Conservation (phyloP, 1,284 basidiomycete species). For the Ustilago bromivora region DNA sequence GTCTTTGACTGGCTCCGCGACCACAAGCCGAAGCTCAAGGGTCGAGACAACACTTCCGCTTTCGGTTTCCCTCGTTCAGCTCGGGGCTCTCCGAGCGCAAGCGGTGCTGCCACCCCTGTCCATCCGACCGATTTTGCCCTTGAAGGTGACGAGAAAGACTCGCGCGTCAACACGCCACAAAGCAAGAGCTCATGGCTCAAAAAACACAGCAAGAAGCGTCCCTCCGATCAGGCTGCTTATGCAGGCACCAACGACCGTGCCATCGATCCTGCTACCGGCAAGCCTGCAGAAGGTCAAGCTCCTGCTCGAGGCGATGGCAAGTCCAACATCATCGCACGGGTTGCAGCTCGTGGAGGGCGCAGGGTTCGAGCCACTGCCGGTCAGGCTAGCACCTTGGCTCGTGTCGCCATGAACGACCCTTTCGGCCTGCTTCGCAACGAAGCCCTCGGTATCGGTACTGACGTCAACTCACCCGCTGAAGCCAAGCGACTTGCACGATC, state of each 20-base stretch:
- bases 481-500: slow-evolving; percentile 76
- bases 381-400: slow-evolving; percentile 54
- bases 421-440: slow-evolving; percentile 48
- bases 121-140: slow-evolving; percentile 33
- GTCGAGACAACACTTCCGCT: slow-evolving; percentile 70
- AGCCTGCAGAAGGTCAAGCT: slow-evolving; percentile 40
- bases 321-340: slow-evolving; percentile 41
- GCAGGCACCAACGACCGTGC: slow-evolving; percentile 23
- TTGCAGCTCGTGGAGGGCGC: slow-evolving; percentile 35
- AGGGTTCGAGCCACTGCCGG: slow-evolving; percentile 31
- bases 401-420: slow-evolving; percentile 60
- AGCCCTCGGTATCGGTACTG: slow-evolving; percentile 59
- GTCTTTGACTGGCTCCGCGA: slow-evolving; percentile 79
- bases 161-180: slow-evolving; percentile 19
- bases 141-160: slow-evolving; percentile 14
- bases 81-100: slow-evolving; percentile 38
- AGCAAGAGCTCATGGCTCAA: slow-evolving; percentile 51
- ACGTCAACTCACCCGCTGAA: slow-evolving; percentile 64
- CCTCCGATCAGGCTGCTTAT: slow-evolving; percentile 30
- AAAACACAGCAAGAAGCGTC: slow-evolving; percentile 61
- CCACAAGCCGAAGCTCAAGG: slow-evolving; percentile 76
- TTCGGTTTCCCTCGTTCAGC: slow-evolving; percentile 70
- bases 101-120: slow-evolving; percentile 38
- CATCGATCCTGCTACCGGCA: slow-evolving; percentile 39
- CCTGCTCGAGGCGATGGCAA: slow-evolving; percentile 46